Evolutionary conservation across 495 filamentous ascomycete genomes (phyloP), one percentile per base, ranked within the genome.

Genomic region (Penicillium turbatum): DNA sequence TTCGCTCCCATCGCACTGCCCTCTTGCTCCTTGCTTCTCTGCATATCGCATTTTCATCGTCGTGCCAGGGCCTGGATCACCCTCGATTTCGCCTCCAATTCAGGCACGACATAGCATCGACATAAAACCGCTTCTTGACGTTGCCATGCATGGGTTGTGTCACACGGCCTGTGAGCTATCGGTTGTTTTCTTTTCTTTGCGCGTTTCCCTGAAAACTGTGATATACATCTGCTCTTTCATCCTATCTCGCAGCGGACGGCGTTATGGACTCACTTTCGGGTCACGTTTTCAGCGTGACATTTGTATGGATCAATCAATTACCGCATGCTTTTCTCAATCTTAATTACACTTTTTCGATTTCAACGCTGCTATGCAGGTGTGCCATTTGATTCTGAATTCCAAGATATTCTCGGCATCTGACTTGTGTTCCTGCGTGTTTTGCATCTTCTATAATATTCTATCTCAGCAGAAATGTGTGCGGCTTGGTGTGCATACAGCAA

Each of bases 161-260:
- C 51, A 55, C 51, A 55, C 35, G 47, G 53, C 42, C 19, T 21
- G n/a, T 47, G 46, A 53, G 27, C 27, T 31, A 8, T 30, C 29
- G 44, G 29, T 37, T 11, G 12, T 29, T 32, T 16, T 21, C 35
- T 21, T 21, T 39, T 47, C 44, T 36, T 40, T 46, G 21, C 34
- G 27, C 49, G 38, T 47, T 63, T 41, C 24, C 38, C 19, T 38
- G 42, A 43, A 42, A 51, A 40, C 42, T 55, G 57, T 56, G 53
- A 16, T 59, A 64, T 64, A 57, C 48, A 57, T 57, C 19, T 29
- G 40, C 42, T 48, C 40, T 54, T 49, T 51, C 53, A 35, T 53
- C 52, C 40, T 57, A 17, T 34, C 43, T 48, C 59, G 64, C 64
- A 66, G 64, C 64, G 64, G 55, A 51, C 56, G 64, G 64, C 64